These are phyloP conservation scores for Aureobasidium subglaciale DNA, from an alignment of 2,329 filamentous ascomycete genomes.

Conservation along the genomic window DNA sequence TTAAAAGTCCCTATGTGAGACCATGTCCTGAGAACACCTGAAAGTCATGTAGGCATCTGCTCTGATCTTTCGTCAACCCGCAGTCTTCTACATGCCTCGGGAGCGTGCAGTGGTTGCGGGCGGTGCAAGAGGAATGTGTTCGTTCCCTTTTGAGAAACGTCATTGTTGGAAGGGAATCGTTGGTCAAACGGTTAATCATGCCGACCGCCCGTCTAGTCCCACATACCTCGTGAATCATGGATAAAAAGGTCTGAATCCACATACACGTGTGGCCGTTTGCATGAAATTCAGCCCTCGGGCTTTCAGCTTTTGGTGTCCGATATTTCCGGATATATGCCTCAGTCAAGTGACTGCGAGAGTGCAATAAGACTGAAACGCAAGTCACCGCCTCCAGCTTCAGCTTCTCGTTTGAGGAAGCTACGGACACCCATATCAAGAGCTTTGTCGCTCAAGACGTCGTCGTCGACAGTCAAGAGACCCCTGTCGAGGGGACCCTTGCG, in stretches of 20 bases:
- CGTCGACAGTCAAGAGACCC: slow-evolving; percentile 34
- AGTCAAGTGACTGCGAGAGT: slow-evolving; percentile 50
- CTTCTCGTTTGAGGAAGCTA: slow-evolving; percentile 53
- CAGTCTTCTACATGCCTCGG: background rate
- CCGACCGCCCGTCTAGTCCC: background rate
- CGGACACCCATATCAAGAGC: slow-evolving; percentile 65
- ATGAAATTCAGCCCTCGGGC: background rate
- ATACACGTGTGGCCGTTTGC: slow-evolving; percentile 5
- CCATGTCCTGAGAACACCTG: background rate
- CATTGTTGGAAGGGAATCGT: background rate
- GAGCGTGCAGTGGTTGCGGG: background rate
- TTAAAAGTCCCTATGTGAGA: background rate
- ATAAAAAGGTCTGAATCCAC: background rate
- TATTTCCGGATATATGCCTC: slow-evolving; percentile 23
- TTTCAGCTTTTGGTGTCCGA: background rate
- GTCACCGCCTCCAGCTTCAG: slow-evolving; percentile 48
- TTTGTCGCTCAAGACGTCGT: slow-evolving; percentile 56
- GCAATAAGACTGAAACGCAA: slow-evolving; percentile 58
- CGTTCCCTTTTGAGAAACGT: background rate
- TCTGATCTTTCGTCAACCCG: background rate
- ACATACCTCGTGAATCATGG: background rate
- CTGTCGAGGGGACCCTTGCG: slow-evolving; percentile 67
- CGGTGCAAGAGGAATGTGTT: slow-evolving; percentile 6
- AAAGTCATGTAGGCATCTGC: background rate
- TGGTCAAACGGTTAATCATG: background rate